These are phyloP conservation scores for Eremothecium cymbalariae DNA, from an alignment of 1,139 yeast genomes.

Conservation along the genomic window DNA sequence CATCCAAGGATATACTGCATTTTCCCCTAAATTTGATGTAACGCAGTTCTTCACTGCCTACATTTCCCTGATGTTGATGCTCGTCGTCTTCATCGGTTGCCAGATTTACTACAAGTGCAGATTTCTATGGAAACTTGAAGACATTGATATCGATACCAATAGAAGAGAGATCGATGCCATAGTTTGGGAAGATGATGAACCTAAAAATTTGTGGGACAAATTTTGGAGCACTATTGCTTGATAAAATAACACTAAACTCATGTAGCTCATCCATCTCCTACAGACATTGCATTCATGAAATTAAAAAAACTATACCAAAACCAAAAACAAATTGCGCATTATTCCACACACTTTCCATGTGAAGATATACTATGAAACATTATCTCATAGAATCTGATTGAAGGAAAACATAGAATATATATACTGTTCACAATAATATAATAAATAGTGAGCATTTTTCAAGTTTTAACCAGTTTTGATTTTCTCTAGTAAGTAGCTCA, in stretches of 20 bases:
- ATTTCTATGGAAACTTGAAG: slow-evolving; percentile 40
- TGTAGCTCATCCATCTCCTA: too few relatives aligned
- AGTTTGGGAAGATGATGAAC: slow-evolving; percentile 45
- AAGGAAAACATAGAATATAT: too few relatives aligned
- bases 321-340: slow-evolving; percentile 1
- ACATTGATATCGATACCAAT: slow-evolving; percentile 55
- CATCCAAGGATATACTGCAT: slow-evolving; percentile 56
- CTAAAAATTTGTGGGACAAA: slow-evolving; percentile 47
- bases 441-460: too few relatives aligned
- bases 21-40: slow-evolving; percentile 42
- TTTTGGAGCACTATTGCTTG: too few relatives aligned
- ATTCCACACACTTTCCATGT: neutral
- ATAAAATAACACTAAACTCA: too few relatives aligned
- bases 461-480: too few relatives aligned
- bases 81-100: slow-evolving; percentile 42
- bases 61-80: slow-evolving; percentile 47
- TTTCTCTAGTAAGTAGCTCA: too few relatives aligned
- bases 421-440: too few relatives aligned
- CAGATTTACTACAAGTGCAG: slow-evolving; percentile 42
- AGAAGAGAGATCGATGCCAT: slow-evolving; percentile 52
- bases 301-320: neutral
- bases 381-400: too few relatives aligned
- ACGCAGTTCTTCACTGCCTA: slow-evolving; percentile 53
- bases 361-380: too few relatives aligned
- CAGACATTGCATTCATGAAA: too few relatives aligned